Conservation (phyloP, 2,329 filamentous ascomycete genomes). For the Elsinoe australis region DNA sequence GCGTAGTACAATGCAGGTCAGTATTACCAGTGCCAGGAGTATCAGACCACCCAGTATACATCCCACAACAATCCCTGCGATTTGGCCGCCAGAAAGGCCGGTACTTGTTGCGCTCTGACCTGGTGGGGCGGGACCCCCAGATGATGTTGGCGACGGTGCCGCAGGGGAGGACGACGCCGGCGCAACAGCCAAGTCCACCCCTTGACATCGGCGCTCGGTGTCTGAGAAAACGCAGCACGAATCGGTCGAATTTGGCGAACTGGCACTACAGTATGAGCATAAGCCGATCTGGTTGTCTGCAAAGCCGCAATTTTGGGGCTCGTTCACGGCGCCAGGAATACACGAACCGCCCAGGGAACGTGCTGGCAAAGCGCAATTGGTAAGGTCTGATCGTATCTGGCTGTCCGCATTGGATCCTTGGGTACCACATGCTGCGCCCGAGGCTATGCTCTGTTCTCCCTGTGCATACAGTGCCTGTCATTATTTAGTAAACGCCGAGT, state of each 20-base stretch:
- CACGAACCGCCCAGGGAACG: constrained; percentile 67
- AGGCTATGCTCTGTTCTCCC: constrained; percentile 77
- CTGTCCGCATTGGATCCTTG: constrained; percentile 53
- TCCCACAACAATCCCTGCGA: constrained; percentile 85
- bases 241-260: constrained; percentile 84
- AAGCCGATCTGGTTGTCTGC: constrained; percentile 62
- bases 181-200: constrained; percentile 61
- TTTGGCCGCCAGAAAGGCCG: constrained; percentile 71
- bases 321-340: constrained; percentile 68
- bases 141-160: constrained; percentile 36
- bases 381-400: constrained; percentile 86
- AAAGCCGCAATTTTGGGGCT: constrained; percentile 82
- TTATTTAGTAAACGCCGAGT: background rate
- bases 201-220: constrained; percentile 63
- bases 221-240: constrained; percentile 85
- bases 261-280: constrained; percentile 77
- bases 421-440: constrained; percentile 63
- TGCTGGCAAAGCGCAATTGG: constrained; percentile 77
- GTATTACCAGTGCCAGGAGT: constrained; percentile 56
- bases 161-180: constrained; percentile 61
- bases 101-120: constrained; percentile 22
- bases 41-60: constrained; percentile 63
- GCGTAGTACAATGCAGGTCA: constrained; percentile 52
- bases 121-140: constrained; percentile 12
- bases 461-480: constrained; percentile 69